Base-by-base conservation (phyloP, 805 yeast species). In the Candida yuanshanica region DNA sequence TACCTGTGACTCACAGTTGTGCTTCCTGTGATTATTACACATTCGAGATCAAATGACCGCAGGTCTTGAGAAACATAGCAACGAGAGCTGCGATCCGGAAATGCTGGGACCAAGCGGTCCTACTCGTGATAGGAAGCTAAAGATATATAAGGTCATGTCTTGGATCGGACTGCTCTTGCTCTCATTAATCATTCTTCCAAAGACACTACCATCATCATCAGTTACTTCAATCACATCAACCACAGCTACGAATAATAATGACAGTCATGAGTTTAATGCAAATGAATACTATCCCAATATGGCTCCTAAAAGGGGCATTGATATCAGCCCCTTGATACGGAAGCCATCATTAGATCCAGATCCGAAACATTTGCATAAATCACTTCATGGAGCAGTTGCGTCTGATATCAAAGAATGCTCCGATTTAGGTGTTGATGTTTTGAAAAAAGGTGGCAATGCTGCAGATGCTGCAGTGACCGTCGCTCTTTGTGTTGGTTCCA, bases 381-480 rank as follows among this genome's bases (percentile, higher is more conserved):
- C 56, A 4, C 13, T 38, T 14, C 27, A 41, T 8, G 55, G 59
- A 12, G 56, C 46, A 11, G 55, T 58, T 20, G 50, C 60, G 10
- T 51, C 55, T n/a, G 61, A 56, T 23, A 42, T 51, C 4, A 65
- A 67, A 2, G 53, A 61, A 7, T 59, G 69, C 42, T 67, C 72
- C 6, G 63, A 65, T 41, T 44, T 67, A 7, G 64, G 68, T 32
- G 38, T 59, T 1, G 44, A 50, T 7, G 56, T 67, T 10, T 46
- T 65, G 5, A 35, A 49, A 20, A 55, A 52, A 14, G 59, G 55
- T 7, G 95, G 96, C 0, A 81, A 78, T 52, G 96, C 97, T 2
- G 96, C 95, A 0, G 99, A 91, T 59, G 95, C 96, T 0, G 86
- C 95, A 0, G 82, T 91, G 2, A 83, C 95, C 0, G 84, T 86